Evolutionary conservation across 441 rosid genomes (phyloP).

Genomic region (Gossypium davidsonii): DNA sequence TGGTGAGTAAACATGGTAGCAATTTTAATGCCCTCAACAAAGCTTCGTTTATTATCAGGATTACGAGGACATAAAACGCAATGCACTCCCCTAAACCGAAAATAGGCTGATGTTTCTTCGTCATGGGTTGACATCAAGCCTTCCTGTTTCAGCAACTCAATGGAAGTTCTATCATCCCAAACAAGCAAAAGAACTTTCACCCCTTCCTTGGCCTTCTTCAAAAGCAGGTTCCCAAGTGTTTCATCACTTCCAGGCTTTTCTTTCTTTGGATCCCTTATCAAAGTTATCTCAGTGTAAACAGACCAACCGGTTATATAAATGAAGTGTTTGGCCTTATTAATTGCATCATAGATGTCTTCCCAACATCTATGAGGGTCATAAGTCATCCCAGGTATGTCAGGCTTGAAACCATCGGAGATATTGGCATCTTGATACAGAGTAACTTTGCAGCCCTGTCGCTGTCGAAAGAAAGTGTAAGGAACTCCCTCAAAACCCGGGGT

Average conservation of each 20-base stretch:
- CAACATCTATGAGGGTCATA: constrained; percentile 29
- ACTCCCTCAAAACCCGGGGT: constrained; percentile 2
- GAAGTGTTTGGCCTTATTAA: constrained; percentile 26
- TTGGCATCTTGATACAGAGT: constrained; percentile 13
- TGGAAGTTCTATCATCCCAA: constrained; percentile 38
- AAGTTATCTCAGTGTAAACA: constrained; percentile 25
- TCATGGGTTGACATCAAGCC: constrained; percentile 40
- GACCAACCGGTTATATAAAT: constrained; percentile 40
- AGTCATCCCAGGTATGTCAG: constrained; percentile 8
- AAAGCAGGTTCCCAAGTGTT: constrained; percentile 29
- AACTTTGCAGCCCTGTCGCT: constrained; percentile 14
- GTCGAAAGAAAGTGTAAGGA: constrained; percentile 6
- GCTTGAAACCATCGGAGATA: constrained; percentile 16
- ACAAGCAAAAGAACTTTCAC: constrained; percentile 33
- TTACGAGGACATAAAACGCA: constrained; percentile 34
- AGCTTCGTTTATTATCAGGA: constrained; percentile 25
- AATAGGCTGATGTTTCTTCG: constrained; percentile 26
- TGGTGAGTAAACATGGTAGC: constrained; percentile 37
- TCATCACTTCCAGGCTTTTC: constrained; percentile 9
- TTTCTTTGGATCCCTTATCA: constrained; percentile 23
- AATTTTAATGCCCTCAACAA: constrained; percentile 23
- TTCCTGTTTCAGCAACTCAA: constrained; percentile 17
- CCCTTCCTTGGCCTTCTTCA: constrained; percentile 32
- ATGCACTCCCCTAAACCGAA: constrained; percentile 19
- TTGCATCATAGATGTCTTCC: constrained; percentile 35